phyloP scores from a whole-genome alignment of 192 early-diverging fungal genomes.

The Martensiomyces pterosporus region DNA sequence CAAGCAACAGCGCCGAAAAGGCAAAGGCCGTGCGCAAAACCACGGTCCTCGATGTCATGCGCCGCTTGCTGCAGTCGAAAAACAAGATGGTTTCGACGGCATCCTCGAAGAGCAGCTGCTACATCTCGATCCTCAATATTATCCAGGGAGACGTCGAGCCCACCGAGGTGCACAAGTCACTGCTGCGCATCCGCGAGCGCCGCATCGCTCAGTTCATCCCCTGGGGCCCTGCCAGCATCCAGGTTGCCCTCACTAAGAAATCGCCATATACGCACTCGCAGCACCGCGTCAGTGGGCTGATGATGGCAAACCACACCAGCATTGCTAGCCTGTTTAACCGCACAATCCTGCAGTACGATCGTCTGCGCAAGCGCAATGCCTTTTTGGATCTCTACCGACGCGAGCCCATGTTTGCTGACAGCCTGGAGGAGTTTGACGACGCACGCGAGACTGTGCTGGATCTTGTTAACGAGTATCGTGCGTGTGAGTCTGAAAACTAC shows the following conservation, averaged over 20 bases:
- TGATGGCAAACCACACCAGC: constrained; percentile 98
- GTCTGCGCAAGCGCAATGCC: constrained; percentile 89
- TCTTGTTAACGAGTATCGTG: constrained; percentile 90
- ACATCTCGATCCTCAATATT: constrained; percentile 96
- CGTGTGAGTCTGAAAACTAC: constrained; percentile 90
- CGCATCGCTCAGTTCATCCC: constrained; percentile 95
- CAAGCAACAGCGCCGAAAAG: constrained; percentile 84
- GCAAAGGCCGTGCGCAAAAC: constrained; percentile 94
- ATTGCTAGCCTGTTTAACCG: constrained; percentile 89
- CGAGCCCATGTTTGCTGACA: constrained; percentile 74
- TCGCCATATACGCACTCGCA: constrained; percentile 89
- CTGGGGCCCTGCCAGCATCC: constrained; percentile 98
- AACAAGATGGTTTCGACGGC: constrained; percentile 96
- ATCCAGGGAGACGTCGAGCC: constrained; percentile 99
- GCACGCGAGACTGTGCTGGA: constrained; percentile 86
- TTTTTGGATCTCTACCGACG: constrained; percentile 93
- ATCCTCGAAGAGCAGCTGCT: constrained; percentile 89
- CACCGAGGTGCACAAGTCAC: constrained; percentile 97
- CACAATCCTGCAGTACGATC: constrained; percentile 89
- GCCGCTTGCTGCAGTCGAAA: constrained; percentile 91
- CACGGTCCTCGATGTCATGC: constrained; percentile 97
- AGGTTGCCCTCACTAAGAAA: constrained; percentile 92
- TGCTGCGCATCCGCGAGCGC: constrained; percentile 91
- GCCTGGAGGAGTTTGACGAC: constrained; percentile 89
- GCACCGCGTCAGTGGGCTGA: constrained; percentile 93